Evolutionary conservation across 1,139 yeast genomes (phyloP).

Genomic region (Hemisphaericaspora xylanilytica): DNA sequence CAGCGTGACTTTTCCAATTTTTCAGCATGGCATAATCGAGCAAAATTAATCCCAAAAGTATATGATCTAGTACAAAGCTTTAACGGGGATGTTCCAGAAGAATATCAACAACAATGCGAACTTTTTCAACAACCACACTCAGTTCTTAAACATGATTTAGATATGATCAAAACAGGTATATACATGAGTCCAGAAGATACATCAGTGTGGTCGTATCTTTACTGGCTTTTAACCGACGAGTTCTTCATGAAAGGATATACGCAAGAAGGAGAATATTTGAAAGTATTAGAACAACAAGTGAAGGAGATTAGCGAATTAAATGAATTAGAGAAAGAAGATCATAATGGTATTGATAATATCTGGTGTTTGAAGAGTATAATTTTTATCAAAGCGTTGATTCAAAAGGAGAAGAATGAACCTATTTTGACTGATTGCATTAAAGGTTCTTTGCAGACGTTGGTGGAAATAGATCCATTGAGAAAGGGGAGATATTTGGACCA

Average conservation of each 20-base stretch:
- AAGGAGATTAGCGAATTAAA: constrained; percentile 52
- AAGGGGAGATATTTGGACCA: constrained; percentile 56
- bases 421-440: constrained; percentile 25
- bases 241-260: constrained; percentile 38
- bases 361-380: constrained; percentile 67
- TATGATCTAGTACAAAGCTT: constrained; percentile 23
- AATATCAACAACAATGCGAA: constrained; percentile 15
- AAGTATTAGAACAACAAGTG: constrained; percentile 39
- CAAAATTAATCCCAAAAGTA: constrained; percentile 61
- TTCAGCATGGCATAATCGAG: constrained; percentile 94
- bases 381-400: constrained; percentile 38
- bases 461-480: constrained; percentile 68
- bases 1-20: constrained; percentile 84
- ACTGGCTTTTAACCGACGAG: constrained; percentile 71
- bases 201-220: constrained; percentile 84
- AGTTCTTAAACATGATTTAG: constrained; percentile 58
- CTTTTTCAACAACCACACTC: constrained; percentile 25
- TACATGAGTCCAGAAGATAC: constrained; percentile 94
- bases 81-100: constrained; percentile 18
- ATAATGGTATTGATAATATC: constrained; percentile 50
- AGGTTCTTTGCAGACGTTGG: constrained; percentile 39
- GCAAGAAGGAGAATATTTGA: constrained; percentile 17
- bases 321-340: constrained; percentile 55
- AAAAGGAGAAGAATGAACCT: constrained; percentile 9
- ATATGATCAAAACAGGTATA: constrained; percentile 75